Conservation (phyloP, 179 eudicot species). For the Spergularia azorica region DNA sequence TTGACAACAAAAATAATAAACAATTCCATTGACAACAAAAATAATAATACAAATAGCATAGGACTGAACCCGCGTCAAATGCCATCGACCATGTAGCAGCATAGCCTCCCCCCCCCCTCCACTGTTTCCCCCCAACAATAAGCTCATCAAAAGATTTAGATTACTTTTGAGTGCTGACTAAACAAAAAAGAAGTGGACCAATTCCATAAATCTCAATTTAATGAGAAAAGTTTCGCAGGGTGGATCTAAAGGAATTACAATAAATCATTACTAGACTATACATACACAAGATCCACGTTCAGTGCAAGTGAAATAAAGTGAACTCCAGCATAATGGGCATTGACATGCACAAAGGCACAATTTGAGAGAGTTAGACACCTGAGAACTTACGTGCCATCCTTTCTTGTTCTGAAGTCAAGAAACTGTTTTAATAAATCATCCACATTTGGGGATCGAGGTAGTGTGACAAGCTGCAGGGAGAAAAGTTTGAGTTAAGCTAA, state of each 20-base stretch:
- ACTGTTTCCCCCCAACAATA: no score
- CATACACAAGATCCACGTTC: background rate
- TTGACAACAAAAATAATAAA: slow-evolving; percentile 50
- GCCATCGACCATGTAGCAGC: background rate
- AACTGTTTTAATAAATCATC: slow-evolving; percentile 77
- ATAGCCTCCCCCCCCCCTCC: no score
- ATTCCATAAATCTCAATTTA: background rate
- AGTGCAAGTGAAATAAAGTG: background rate
- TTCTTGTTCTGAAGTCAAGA: slow-evolving; percentile 75
- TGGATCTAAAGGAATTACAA: background rate
- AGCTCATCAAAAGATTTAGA: no score
- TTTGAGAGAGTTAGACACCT: slow-evolving; percentile 13
- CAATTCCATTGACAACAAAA: slow-evolving; percentile 1
- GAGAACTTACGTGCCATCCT: slow-evolving; percentile 81
- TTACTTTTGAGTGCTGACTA: background rate
- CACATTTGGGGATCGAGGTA: slow-evolving; percentile 90
- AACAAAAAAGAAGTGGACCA: background rate
- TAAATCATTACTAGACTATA: background rate
- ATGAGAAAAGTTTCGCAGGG: background rate
- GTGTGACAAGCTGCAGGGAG: slow-evolving; percentile 77
- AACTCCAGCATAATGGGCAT: background rate
- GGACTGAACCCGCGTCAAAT: background rate
- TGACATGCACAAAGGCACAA: slow-evolving; percentile 6
- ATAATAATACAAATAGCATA: background rate
- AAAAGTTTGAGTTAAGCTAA: slow-evolving; percentile 4